These are phyloP conservation scores for Pseudomassariella vexata DNA, from an alignment of 2,329 filamentous ascomycete genomes.

Conservation along the genomic window DNA sequence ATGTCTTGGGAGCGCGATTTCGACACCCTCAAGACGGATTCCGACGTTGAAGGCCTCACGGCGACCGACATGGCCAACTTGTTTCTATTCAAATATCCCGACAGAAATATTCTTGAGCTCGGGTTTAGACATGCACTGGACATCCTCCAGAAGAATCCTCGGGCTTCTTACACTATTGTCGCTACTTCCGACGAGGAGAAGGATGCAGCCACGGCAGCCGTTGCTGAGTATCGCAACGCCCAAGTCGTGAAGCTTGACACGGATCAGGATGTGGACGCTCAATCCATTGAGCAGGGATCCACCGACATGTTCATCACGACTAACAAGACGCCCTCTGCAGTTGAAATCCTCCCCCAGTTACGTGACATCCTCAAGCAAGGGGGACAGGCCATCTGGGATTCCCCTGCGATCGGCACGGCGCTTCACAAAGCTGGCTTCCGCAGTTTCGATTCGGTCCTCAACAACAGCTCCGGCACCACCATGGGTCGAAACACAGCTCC, in stretches of 20 bases:
- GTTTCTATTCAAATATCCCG: slow-evolving; percentile 22
- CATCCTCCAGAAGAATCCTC: slow-evolving; percentile 8
- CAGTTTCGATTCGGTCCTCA: slow-evolving; percentile 3
- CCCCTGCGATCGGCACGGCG: slow-evolving; percentile 1
- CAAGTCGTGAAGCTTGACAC: slow-evolving; percentile 12
- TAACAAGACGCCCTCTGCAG: background rate
- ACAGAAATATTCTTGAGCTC: slow-evolving; percentile 13
- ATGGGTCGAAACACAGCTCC: background rate
- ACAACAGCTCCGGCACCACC: slow-evolving; percentile 5
- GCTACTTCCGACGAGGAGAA: slow-evolving; percentile 10
- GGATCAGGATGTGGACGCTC: slow-evolving; percentile 4
- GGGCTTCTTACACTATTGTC: slow-evolving; percentile 11
- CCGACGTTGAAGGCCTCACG: slow-evolving; percentile 5
- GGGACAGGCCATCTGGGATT: slow-evolving; percentile 3
- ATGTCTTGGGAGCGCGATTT: slow-evolving; percentile 21
- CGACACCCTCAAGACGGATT: slow-evolving; percentile 10
- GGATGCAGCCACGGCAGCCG: slow-evolving; percentile 8
- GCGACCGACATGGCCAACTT: slow-evolving; percentile 10
- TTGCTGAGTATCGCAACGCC: slow-evolving; percentile 10
- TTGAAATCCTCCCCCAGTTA: slow-evolving; percentile 5
- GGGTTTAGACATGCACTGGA: slow-evolving; percentile 8
- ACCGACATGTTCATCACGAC: slow-evolving; percentile 7
- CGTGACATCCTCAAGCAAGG: slow-evolving; percentile 6
- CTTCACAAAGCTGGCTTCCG: slow-evolving; percentile 6
- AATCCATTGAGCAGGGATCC: slow-evolving; percentile 7